phyloP scores from a whole-genome alignment of 306 rosid species.

The Pueraria montana region DNA sequence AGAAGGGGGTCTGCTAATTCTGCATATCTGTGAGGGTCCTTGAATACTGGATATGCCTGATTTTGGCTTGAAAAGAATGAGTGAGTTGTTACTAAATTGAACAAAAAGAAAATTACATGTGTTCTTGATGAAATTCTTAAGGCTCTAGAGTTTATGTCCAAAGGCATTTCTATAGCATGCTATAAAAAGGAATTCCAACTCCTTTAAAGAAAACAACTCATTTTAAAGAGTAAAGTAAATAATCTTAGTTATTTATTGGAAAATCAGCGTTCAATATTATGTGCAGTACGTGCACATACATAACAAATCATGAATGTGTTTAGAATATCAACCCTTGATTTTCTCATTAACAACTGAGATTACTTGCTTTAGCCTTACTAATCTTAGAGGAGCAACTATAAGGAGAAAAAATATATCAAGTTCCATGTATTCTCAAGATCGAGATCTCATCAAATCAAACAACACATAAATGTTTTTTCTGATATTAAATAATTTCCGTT shows the following conservation, averaged over 20 bases:
- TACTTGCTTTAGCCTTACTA: too few relatives aligned
- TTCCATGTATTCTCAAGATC: not conserved
- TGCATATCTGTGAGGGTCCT: conserved; percentile 61
- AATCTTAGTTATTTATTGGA: too few relatives aligned
- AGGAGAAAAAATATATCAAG: too few relatives aligned
- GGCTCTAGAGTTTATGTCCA: not conserved
- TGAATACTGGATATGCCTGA: conserved; percentile 84
- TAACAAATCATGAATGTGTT: too few relatives aligned
- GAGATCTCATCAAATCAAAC: not conserved
- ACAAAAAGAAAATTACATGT: not conserved
- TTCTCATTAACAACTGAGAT: too few relatives aligned
- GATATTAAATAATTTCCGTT: not conserved
- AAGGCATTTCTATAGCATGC: too few relatives aligned
- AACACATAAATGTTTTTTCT: not conserved
- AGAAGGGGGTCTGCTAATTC: conserved; percentile 79
- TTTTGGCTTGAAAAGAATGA: not conserved
- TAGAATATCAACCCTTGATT: too few relatives aligned
- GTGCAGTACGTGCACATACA: too few relatives aligned
- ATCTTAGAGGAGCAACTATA: too few relatives aligned
- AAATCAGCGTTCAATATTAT: too few relatives aligned
- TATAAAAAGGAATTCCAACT: not conserved
- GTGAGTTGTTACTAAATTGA: not conserved
- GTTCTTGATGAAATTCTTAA: not conserved
- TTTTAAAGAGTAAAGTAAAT: too few relatives aligned
- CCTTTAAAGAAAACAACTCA: too few relatives aligned